Conservation (phyloP, 2,329 filamentous ascomycete species). For the Aspergillus versicolor region DNA sequence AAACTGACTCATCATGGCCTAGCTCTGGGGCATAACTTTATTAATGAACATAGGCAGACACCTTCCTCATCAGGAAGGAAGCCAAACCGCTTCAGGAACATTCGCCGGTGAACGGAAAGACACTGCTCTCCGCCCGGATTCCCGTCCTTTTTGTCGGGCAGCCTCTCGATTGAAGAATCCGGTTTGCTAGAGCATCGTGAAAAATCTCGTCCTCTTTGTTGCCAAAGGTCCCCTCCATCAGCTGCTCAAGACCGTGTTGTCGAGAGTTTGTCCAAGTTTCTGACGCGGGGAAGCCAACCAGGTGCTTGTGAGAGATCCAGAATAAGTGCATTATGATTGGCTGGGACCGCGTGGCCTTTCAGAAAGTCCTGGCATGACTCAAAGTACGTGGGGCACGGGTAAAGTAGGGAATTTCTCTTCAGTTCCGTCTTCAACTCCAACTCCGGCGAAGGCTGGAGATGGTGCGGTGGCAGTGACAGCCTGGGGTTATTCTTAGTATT, state of each 20-base stretch:
- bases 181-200: background rate
- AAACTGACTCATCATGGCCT: background rate
- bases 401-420: slow-evolving; percentile 5
- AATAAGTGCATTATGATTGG: background rate
- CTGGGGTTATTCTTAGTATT: slow-evolving; percentile 5
- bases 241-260: no score
- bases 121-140: background rate
- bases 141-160: background rate
- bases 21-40: background rate
- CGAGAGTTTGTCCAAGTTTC: no score
- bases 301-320: background rate
- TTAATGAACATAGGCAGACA: background rate
- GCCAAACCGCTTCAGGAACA: background rate
- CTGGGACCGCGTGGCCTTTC: background rate
- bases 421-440: background rate
- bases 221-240: background rate
- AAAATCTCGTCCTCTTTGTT: background rate
- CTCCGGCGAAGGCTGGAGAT: background rate
- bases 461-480: slow-evolving; percentile 7
- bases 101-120: background rate
- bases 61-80: background rate
- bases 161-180: no score
- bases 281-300: background rate
- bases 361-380: slow-evolving; percentile 6
- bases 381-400: slow-evolving; percentile 12